Base-by-base conservation (phyloP, 1,284 basidiomycete genomes). In the Leccinum ponderosum region DNA sequence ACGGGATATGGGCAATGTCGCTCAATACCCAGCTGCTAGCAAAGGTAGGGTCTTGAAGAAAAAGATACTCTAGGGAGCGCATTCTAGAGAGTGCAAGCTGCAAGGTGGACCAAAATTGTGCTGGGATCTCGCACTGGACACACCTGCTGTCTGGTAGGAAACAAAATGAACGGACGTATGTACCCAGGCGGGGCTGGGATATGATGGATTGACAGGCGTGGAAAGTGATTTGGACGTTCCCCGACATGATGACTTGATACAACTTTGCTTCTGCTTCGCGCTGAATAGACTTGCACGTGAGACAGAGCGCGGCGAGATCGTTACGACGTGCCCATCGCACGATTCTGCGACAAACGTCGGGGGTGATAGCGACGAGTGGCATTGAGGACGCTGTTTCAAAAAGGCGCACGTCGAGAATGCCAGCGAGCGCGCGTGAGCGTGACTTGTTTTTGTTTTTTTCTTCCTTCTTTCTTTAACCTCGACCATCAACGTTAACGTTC, bases 201-300 rank as follows among this genome's bases (percentile, higher is more conserved):
- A 65, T 15, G 37, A 75, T 59, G 53, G 74, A 65, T 57, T 74
- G 69, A 14, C 68, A 73, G 55, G 70, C 73, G 63, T 67, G 64
- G 59, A 73, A 65, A 27, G 58, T 61, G 63, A 57, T 53, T 42
- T 68, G 67, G 63, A 64, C n/a, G 33, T 62, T 68, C 3, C 48
- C 65, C 15, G 67, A 68, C 66, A 66, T 61, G 66, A 73, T 55
- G 53, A 60, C 54, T 60, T 75, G 68, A 55, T 73, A 73, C 63
- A 75, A 57, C 59, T 58, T 71, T 20, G 54, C 62, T 58, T 73
- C 74, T 58, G 74, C 74, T 55, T 69, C 64, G 57, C 51, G 73
- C 55, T 75, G 71, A 33, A 73, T 17, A 5, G 63, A 27, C 57
- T 59, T 68, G 63, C 55, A 75, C 17, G 70, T 60, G 63, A 68